A percentile compares a stretch with the other conserved stretches of the same genome.
These are phyloP conservation scores for Hibiscus tridactylites DNA, from an alignment of 345 rosid genomes.

Conservation along the genomic window DNA sequence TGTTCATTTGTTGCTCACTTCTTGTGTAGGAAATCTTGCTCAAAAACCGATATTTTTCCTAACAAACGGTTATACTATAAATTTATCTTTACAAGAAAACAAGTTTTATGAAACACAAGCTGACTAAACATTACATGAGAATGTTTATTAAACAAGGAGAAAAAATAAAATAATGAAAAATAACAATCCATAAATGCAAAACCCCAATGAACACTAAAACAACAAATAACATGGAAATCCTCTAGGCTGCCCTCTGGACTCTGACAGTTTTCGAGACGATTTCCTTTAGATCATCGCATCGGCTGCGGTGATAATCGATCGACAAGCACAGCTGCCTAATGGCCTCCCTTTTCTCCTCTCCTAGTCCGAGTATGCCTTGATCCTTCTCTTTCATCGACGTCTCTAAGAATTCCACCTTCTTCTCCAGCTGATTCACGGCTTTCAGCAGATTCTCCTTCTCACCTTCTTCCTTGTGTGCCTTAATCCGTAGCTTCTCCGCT, in stretches of 20 bases:
- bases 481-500: constrained; percentile 37
- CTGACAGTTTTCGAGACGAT: constrained; percentile 25
- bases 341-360: constrained; percentile 79
- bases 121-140: background rate
- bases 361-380: constrained; percentile 27
- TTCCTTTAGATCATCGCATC: constrained; percentile 48
- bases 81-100: constrained; percentile 1
- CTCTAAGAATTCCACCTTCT: constrained; percentile 33
- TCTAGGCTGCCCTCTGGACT: constrained; percentile 27
- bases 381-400: constrained; percentile 40
- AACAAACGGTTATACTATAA: background rate
- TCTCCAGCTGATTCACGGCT: constrained; percentile 26
- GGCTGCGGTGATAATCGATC: constrained; percentile 70
- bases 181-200: constrained; percentile 11
- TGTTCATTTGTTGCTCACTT: no score
- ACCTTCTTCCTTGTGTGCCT: constrained; percentile 31
- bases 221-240: no score
- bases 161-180: constrained; percentile 6
- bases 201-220: background rate
- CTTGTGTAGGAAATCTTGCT: background rate
- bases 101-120: background rate
- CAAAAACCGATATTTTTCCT: background rate
- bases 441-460: constrained; percentile 46
- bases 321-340: constrained; percentile 83
- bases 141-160: background rate